A percentile compares a stretch with the other conserved stretches of the same genome.
These are phyloP conservation scores for Tricholomella constricta DNA, from an alignment of 768 basidiomycete genomes.

Conservation along the genomic window DNA sequence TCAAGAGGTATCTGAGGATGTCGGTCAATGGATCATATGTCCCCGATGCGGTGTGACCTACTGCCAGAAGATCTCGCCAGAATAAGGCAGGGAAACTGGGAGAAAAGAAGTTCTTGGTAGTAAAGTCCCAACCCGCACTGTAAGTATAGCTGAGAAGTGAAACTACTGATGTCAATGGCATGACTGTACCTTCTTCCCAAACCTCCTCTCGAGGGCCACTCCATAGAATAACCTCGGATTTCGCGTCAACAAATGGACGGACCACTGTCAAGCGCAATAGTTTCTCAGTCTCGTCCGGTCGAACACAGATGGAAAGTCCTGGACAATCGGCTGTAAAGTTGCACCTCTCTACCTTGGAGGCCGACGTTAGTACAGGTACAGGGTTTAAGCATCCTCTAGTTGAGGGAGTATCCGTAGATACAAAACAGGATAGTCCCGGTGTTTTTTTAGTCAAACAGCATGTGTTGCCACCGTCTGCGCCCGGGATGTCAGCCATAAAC, in stretches of 20 bases:
- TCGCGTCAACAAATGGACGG: conserved; percentile 13
- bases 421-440: conserved; percentile 45
- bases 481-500: too few relatives aligned
- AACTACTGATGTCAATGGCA: too few relatives aligned
- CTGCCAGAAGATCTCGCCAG: conserved; percentile 50
- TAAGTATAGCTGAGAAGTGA: conserved; percentile 1
- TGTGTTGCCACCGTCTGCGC: conserved; percentile 1
- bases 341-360: conserved; percentile 41
- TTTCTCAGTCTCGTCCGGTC: conserved; percentile 48
- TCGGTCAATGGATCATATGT: not conserved
- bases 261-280: conserved; percentile 59
- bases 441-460: conserved; percentile 4
- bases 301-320: conserved; percentile 42
- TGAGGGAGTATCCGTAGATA: conserved; percentile 26
- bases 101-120: conserved; percentile 44
- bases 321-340: conserved; percentile 35
- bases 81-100: conserved; percentile 43
- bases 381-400: conserved; percentile 59
- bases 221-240: conserved; percentile 62
- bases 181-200: conserved; percentile 65
- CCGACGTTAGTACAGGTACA: conserved; percentile 46
- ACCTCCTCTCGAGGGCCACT: conserved; percentile 69
- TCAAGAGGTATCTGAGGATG: conserved; percentile 54
- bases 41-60: conserved; percentile 35
- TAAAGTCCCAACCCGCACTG: conserved; percentile 56